A percentile compares a stretch with the other conserved stretches of the same genome.
phyloP scores from a whole-genome alignment of 148 eudicot species.

The Amaranthus palmeri region DNA sequence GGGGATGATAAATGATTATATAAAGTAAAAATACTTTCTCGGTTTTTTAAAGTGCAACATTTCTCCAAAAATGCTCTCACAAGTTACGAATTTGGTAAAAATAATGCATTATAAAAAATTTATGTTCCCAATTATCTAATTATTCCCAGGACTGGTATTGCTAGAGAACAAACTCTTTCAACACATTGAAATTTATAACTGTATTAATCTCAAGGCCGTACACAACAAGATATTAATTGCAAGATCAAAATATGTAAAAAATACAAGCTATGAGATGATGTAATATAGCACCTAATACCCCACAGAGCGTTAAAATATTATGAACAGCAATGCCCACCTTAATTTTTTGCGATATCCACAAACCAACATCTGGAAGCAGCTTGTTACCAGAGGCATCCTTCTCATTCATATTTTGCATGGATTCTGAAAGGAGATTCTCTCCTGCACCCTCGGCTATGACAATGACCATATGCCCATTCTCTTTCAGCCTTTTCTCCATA shows the following conservation, averaged over 20 bases:
- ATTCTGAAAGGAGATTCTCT: conserved; percentile 35
- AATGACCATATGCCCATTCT: conserved; percentile 42
- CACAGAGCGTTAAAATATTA: neutral
- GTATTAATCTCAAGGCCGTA: neutral
- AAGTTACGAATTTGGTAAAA: no score
- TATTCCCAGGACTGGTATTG: neutral
- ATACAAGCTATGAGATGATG: no score
- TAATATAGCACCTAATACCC: neutral
- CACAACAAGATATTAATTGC: neutral
- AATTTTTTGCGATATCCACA: conserved; percentile 44
- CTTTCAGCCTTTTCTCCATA: conserved; percentile 39
- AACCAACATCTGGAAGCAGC: conserved; percentile 43
- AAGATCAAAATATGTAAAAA: neutral
- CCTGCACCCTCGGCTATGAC: conserved; percentile 50
- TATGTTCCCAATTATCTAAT: neutral
- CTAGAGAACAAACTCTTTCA: neutral
- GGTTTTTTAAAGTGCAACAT: no score
- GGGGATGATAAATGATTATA: neutral
- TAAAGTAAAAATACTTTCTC: no score
- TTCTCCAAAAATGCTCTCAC: no score
- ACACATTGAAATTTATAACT: neutral
- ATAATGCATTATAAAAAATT: no score
- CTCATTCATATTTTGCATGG: conserved; percentile 21
- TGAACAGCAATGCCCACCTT: conserved; percentile 24
- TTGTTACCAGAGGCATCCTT: conserved; percentile 49